Evolutionary conservation across 768 basidiomycete species (phyloP).

Genomic region (Hypholoma sublateritium): DNA sequence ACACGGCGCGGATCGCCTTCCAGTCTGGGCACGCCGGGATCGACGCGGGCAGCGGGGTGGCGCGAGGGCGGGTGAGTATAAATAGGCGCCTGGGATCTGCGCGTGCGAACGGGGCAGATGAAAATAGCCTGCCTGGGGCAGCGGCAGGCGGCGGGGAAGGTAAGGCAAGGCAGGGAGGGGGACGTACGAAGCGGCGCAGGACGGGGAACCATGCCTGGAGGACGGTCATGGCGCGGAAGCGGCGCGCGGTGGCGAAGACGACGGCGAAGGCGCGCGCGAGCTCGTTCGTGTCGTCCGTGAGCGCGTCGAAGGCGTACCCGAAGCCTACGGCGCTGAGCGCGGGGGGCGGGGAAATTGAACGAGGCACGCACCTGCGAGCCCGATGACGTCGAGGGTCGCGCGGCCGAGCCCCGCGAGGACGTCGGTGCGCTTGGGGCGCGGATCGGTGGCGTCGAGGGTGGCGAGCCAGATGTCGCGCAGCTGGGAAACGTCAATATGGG

Average conservation of each 20-base stretch:
- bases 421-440: constrained; percentile 41
- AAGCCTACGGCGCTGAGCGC: too few relatives aligned
- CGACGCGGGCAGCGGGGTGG: background rate
- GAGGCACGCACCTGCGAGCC: constrained; percentile 49
- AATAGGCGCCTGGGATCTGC: too few relatives aligned
- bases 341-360: too few relatives aligned
- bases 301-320: constrained; percentile 27
- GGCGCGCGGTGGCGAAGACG: constrained; percentile 53
- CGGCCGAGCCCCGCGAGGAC: constrained; percentile 63
- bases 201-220: constrained; percentile 60
- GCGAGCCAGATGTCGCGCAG: constrained; percentile 47
- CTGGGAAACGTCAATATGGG: constrained; percentile 21
- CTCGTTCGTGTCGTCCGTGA: constrained; percentile 41
- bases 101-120: too few relatives aligned
- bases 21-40: background rate
- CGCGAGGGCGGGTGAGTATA: too few relatives aligned
- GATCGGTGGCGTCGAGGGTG: constrained; percentile 16
- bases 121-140: too few relatives aligned
- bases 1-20: background rate
- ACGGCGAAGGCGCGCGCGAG: constrained; percentile 54
- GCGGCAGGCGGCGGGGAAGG: too few relatives aligned
- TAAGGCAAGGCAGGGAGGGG: background rate
- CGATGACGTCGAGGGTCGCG: constrained; percentile 75
- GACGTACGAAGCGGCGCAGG: constrained; percentile 45
- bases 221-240: constrained; percentile 52